Base-by-base conservation (phyloP, 2,329 filamentous ascomycete species). In the Paecilomyces fulvus region DNA sequence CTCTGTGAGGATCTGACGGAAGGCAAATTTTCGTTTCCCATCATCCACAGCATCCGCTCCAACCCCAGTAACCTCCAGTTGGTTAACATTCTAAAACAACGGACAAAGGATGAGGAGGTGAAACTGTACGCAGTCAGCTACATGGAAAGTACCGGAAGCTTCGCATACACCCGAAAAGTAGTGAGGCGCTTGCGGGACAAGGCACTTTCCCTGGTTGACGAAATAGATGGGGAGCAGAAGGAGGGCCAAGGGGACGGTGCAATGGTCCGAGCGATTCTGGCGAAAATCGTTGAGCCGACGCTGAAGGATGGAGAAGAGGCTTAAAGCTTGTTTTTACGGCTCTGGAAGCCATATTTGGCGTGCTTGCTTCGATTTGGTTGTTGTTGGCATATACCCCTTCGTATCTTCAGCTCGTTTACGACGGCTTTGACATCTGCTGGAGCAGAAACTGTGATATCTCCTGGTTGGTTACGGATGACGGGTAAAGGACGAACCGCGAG, bases 1-100 rank as follows among this genome's bases (percentile, higher is more conserved):
- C 83, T 96, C 64, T 95, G 90, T 73, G 92, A 97, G 77, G 94
- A 97, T 73, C 76, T 97, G 64, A 96, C 91, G 0, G 94, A 97
- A 76, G 92, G 92, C 61, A 97, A 97, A 79, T 96, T 96, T 77
- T 92, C 88, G 25, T 96, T 96, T 70, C 91, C 92, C 46, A 86
- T 97, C 66, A 96, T 97, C 66, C 92, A 97, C 76, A 88, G 88
- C 70, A 95, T 97, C 64, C 88, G 71, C 60, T 76, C 87, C 58
- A 83, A 91, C 68, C 73, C 73, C 2, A 65, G 65, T 3, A 77
- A 76, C 55, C 69, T 89, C 83, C 17, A 95, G 66, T 82, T 99
- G 55, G 83, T 96, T 71, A 96, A 94, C 68, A 96, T 97, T 56
- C 79, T 97, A 48, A 90, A 90, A 73, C 92, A 96, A 73, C 92